Evolutionary conservation across 192 early-diverging fungal species (phyloP).

Genomic region (Hyaloraphidium curvatum): DNA sequence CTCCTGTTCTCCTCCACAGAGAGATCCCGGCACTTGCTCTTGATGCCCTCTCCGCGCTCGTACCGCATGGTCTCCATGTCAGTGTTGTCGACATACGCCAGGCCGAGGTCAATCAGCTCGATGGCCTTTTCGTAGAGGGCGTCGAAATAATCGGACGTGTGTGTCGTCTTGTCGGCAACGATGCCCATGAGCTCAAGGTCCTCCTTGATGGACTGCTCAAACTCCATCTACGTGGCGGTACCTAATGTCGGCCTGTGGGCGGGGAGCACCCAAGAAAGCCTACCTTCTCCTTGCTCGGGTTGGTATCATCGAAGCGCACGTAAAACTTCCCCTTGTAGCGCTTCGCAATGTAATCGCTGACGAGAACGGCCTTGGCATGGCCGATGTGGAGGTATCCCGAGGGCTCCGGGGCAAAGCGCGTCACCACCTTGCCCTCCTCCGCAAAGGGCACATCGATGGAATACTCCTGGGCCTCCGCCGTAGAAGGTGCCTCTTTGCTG

Average conservation of each 20-base stretch:
- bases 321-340: constrained; percentile 80
- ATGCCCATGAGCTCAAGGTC: constrained; percentile 82
- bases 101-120: constrained; percentile 62
- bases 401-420: constrained; percentile 97
- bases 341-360: constrained; percentile 93
- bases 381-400: constrained; percentile 98
- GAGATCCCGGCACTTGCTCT: constrained; percentile 60
- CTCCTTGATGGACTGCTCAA: constrained; percentile 86
- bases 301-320: constrained; percentile 96
- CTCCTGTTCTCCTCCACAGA: constrained; percentile 79
- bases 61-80: constrained; percentile 68
- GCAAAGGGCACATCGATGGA: constrained; percentile 23
- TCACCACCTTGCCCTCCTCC: constrained; percentile 74
- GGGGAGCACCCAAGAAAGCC: neutral
- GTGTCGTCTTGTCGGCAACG: constrained; percentile 46
- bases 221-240: constrained; percentile 42
- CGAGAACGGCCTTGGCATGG: constrained; percentile 93
- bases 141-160: constrained; percentile 91
- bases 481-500: neutral
- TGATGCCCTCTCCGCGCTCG: constrained; percentile 64
- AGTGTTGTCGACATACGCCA: constrained; percentile 89
- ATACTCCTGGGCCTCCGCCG: constrained; percentile 15
- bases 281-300: constrained; percentile 86
- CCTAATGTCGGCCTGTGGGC: neutral
- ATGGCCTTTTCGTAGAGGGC: constrained; percentile 65